phyloP scores from a whole-genome alignment of 2,329 filamentous ascomycete genomes.

The Trichoderma atrobrunneum region DNA sequence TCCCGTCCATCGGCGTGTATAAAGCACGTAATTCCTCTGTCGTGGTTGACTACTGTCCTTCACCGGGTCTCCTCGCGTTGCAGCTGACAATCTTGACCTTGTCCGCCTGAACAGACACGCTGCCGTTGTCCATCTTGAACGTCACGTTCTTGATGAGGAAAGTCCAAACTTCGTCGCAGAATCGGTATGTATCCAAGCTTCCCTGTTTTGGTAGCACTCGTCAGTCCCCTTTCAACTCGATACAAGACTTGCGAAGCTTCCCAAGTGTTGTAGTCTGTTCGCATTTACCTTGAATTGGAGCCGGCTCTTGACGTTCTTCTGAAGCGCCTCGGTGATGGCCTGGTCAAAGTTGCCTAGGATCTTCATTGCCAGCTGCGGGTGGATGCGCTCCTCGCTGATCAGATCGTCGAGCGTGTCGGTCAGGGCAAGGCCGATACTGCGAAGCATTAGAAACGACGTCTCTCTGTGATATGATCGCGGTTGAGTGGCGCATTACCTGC shows the following conservation, averaged over 20 bases:
- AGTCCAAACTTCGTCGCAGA: conserved; percentile 99
- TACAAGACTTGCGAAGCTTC: background rate
- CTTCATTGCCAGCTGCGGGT: conserved; percentile 98
- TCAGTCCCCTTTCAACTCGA: background rate
- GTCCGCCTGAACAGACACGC: conserved; percentile 72
- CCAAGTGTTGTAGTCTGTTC: background rate
- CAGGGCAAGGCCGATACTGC: conserved; percentile 85
- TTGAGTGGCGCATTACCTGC: conserved; percentile 65
- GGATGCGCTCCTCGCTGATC: conserved; percentile 91
- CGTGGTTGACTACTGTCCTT: conserved; percentile 27
- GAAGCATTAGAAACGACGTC: conserved; percentile 16
- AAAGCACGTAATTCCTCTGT: background rate
- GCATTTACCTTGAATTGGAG: conserved; percentile 84
- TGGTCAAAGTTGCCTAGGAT: conserved; percentile 95
- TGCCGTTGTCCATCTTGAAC: conserved; percentile 91
- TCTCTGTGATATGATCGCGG: background rate
- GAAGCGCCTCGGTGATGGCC: conserved; percentile 84
- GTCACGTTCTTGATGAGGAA: conserved; percentile 98
- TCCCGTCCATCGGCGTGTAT: background rate
- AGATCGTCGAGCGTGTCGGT: conserved; percentile 97
- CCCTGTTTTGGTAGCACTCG: conserved; percentile 54
- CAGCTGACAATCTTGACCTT: conserved; percentile 99
- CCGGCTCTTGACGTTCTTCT: conserved; percentile 87
- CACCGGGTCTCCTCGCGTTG: conserved; percentile 72
- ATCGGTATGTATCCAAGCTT: conserved; percentile 95